Conservation (phyloP, 192 early-diverging fungal genomes). For the Chytriomyces sp. region DNA sequence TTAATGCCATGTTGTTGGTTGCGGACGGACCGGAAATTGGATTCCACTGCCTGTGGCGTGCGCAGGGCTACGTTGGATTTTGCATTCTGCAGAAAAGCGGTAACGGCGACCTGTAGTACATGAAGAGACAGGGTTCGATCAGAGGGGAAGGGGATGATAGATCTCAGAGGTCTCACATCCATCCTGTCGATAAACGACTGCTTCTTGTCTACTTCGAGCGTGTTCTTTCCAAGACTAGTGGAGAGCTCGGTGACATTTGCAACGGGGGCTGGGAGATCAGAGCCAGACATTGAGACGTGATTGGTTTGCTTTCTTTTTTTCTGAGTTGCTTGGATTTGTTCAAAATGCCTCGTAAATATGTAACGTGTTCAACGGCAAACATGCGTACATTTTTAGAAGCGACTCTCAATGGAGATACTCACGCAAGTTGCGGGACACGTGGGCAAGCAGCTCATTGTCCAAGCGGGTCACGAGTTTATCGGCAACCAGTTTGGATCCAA, state of each 20-base stretch:
- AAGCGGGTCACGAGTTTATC: no score
- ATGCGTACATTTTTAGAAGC: no score
- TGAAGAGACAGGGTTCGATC: not conserved
- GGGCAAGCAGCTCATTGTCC: no score
- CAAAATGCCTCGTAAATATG: not conserved
- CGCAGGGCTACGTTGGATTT: slow-evolving; percentile 46
- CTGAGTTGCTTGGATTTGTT: not conserved
- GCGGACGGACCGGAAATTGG: slow-evolving; percentile 43
- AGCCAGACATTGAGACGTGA: no score
- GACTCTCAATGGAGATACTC: no score
- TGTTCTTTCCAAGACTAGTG: not conserved
- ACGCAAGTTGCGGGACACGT: no score
- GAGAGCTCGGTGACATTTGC: not conserved
- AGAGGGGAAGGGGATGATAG: no score
- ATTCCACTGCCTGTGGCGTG: slow-evolving; percentile 53
- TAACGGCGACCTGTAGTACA: slow-evolving; percentile 28
- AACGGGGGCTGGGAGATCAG: not conserved
- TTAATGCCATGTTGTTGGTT: not conserved
- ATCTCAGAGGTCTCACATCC: slow-evolving; percentile 20
- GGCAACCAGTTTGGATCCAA: no score
- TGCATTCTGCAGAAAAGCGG: slow-evolving; percentile 29
- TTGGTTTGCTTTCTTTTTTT: not conserved
- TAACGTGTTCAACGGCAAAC: no score
- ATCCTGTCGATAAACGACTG: slow-evolving; percentile 38
- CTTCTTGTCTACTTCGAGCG: slow-evolving; percentile 9